These are phyloP conservation scores for Simplicillium sp. DNA, from an alignment of 2,329 filamentous ascomycete species.

Conservation along the genomic window DNA sequence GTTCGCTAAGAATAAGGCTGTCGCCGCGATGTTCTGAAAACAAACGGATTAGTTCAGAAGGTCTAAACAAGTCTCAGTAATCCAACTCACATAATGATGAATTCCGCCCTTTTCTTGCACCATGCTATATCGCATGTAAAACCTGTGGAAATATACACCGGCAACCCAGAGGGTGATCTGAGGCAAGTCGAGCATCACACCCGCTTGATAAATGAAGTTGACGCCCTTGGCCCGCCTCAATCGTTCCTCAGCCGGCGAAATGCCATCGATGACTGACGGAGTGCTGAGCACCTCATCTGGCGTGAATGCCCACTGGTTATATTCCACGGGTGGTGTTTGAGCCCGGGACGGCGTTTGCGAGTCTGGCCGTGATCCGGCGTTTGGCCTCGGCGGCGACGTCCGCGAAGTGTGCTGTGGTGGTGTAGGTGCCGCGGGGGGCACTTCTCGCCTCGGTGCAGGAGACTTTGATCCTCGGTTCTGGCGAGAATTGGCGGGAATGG, in stretches of 20 bases:
- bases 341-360: conserved; percentile 31
- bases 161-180: conserved; percentile 89
- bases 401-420: conserved; percentile 47
- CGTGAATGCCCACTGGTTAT: conserved; percentile 81
- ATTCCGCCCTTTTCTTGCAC: conserved; percentile 66
- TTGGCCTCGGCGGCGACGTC: conserved; percentile 43
- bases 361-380: conserved; percentile 29
- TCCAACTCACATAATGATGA: conserved; percentile 73
- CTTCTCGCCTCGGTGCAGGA: conserved; percentile 39
- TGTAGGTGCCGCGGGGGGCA: conserved; percentile 53
- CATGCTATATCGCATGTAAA: conserved; percentile 85
- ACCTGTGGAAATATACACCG: conserved; percentile 89
- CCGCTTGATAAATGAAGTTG: conserved; percentile 93
- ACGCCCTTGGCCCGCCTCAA: conserved; percentile 80
- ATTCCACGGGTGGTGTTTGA: conserved; percentile 23
- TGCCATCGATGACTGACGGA: conserved; percentile 76
- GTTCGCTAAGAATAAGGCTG: conserved; percentile 84
- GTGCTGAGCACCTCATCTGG: conserved; percentile 72
- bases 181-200: conserved; percentile 83
- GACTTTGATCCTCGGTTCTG: conserved; percentile 39
- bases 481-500: conserved; percentile 26
- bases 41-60: conserved; percentile 6
- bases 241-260: conserved; percentile 68
- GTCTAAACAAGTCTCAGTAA: neutral
- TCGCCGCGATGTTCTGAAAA: conserved; percentile 70